Evolutionary conservation across 2,329 filamentous ascomycete species (phyloP).

Genomic region (Fusarium subtropicale): DNA sequence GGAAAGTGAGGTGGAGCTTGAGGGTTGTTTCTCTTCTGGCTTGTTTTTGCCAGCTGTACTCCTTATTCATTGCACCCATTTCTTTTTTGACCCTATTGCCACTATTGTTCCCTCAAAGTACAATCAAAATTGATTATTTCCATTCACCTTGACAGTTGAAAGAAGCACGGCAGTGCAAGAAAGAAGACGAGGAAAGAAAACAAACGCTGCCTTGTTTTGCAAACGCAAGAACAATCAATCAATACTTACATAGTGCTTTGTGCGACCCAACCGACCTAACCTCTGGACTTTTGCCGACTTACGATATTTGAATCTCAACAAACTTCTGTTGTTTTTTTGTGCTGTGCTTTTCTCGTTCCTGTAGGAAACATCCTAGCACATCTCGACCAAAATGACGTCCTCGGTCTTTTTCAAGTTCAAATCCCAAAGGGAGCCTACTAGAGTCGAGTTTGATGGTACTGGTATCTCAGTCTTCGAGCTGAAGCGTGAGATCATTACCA

Average conservation of each 20-base stretch:
- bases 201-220: slow-evolving; percentile 41
- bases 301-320: slow-evolving; percentile 40
- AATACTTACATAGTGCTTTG: slow-evolving; percentile 52
- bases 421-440: slow-evolving; percentile 93
- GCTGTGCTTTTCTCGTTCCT: slow-evolving; percentile 44
- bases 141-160: slow-evolving; percentile 53
- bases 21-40: slow-evolving; percentile 53
- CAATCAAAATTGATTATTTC: slow-evolving; percentile 67
- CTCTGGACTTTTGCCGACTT: slow-evolving; percentile 26
- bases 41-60: slow-evolving; percentile 55
- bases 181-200: slow-evolving; percentile 50
- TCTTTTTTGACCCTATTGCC: slow-evolving; percentile 50
- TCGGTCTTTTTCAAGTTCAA: slow-evolving; percentile 99
- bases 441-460: slow-evolving; percentile 96
- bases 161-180: slow-evolving; percentile 54
- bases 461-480: slow-evolving; percentile 98
- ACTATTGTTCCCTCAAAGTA: slow-evolving; percentile 54
- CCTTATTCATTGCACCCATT: slow-evolving; percentile 53
- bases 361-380: slow-evolving; percentile 46
- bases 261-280: slow-evolving; percentile 41
- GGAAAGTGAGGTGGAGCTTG: slow-evolving; percentile 54
- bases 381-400: slow-evolving; percentile 78
- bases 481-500: slow-evolving; percentile 97
- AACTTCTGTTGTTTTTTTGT: slow-evolving; percentile 36
- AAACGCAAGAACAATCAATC: slow-evolving; percentile 44